phyloP scores from a whole-genome alignment of 2,329 filamentous ascomycete genomes.

The Sarocladium brachiariae region DNA sequence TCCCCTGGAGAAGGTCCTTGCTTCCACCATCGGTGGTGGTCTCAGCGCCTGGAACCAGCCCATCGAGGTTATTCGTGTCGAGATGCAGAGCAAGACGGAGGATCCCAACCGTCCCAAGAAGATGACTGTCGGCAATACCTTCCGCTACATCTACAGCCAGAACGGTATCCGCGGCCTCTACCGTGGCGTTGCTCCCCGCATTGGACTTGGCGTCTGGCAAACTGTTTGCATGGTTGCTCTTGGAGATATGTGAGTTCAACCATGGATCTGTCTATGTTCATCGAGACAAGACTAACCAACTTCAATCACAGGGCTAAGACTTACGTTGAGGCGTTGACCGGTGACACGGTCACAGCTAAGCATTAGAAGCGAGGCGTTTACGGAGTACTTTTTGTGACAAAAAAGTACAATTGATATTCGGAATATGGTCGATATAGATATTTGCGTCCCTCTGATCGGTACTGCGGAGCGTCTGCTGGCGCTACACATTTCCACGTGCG shows the following conservation, averaged over 20 bases:
- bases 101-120: conserved; percentile 99
- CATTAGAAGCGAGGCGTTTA: conserved; percentile 46
- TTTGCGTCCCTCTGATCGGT: background rate
- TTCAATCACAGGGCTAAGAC: conserved; percentile 50
- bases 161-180: conserved; percentile 92
- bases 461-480: background rate
- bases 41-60: conserved; percentile 98
- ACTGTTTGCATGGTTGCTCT: conserved; percentile 99
- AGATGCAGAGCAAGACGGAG: conserved; percentile 99
- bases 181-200: conserved; percentile 88
- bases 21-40: conserved; percentile 83
- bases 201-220: conserved; percentile 96
- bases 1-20: conserved; percentile 80
- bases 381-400: conserved; percentile 9
- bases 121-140: conserved; percentile 86
- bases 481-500: background rate
- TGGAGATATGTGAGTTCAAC: conserved; percentile 81
- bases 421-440: background rate
- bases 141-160: conserved; percentile 79
- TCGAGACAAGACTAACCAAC: conserved; percentile 23
- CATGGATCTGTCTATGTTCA: too few relatives aligned
- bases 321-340: conserved; percentile 60
- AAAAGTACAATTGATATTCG: conserved; percentile 4
- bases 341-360: conserved; percentile 58
- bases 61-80: conserved; percentile 98